Evolutionary conservation across 164 flowering plant species (phyloP), one percentile per base, ranked within the genome.

Genomic region (Nelumbo lutea): DNA sequence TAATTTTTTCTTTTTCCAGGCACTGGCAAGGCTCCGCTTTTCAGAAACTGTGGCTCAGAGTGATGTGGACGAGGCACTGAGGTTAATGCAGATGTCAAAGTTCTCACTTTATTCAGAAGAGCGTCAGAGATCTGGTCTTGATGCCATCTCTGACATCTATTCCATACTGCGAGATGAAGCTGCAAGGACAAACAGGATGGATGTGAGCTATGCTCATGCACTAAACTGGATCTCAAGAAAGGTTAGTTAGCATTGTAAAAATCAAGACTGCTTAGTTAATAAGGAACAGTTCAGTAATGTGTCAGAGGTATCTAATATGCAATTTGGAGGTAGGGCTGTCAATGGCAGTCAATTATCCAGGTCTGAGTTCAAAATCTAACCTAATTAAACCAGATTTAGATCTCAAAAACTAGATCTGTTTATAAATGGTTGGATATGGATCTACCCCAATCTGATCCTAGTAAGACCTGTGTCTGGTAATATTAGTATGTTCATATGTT

Each of bases 21-120:
- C 99, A 73, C 82, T 96, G 11, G 98, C 99, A 70, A 88, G 99
- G 79, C 98, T 96, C 14, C 85, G 99, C n/a, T 93, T 93, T 66
- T 83, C 98, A 8, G 90, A 89, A 46, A 78, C 85, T 43, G 93
- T 96, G 61, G 92, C 90, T 64, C 99, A 96, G 83, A 96, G 99
- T 78, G 99, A 96, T 78, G 97, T 96, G 69, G 99, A 96, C 70
- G 99, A 96, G 75, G 97, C 99, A 13, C 84, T 96, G 48, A 85
- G 99, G 78, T 73, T 93, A 76, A 96, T 96, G 96, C 98, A 93
- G 77, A 96, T 96, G 99, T 96, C 99, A 58, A 96, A 96, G 70
- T 93, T 91, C 79, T 96, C 98, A 39, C 77, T 96, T 71, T 93
- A 96, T 75, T 88, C 98, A 1, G 99, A 93, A 68, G 99, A 96